Percentiles rank a stretch among this genome's conserved stretches.
Conservation (phyloP, 305 asterid species). For the Andrographis paniculata region DNA sequence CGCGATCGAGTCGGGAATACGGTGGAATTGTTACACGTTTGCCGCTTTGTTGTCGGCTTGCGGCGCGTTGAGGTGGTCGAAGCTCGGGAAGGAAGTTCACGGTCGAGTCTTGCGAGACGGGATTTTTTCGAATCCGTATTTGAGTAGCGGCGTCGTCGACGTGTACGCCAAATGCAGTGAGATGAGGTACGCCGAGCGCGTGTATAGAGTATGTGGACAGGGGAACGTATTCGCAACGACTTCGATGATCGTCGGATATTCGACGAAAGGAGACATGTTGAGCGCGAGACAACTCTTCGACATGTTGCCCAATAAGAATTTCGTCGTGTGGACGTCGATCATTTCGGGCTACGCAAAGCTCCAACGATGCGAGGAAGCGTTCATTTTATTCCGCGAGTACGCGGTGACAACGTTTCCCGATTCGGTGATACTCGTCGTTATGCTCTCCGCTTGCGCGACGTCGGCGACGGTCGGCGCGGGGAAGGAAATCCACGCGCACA, state of each 20-base stretch:
- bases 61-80: conserved; percentile 45
- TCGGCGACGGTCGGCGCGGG: conserved; percentile 57
- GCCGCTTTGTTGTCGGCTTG: conserved; percentile 61
- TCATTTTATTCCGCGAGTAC: conserved; percentile 57
- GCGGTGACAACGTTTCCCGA: conserved; percentile 28
- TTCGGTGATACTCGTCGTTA: conserved; percentile 44
- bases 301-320: conserved; percentile 44
- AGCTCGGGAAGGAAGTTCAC: conserved; percentile 70
- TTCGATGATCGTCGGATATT: conserved; percentile 71
- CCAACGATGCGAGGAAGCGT: conserved; percentile 49
- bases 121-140: conserved; percentile 42
- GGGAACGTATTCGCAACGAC: conserved; percentile 44
- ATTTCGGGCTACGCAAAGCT: conserved; percentile 63
- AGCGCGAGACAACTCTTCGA: conserved; percentile 62
- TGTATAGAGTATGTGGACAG: conserved; percentile 23
- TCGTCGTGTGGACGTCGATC: conserved; percentile 64
- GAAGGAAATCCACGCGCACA: conserved; percentile 62
- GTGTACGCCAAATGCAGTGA: conserved; percentile 61
- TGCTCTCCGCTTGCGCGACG: conserved; percentile 57
- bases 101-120: conserved; percentile 56
- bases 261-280: conserved; percentile 46
- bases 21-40: conserved; percentile 55
- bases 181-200: conserved; percentile 49
- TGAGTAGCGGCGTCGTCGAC: conserved; percentile 64
- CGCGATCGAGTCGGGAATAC: conserved; percentile 45